Conservation (phyloP, 139 green algal genomes). For the Diplosphaera chodatii region DNA sequence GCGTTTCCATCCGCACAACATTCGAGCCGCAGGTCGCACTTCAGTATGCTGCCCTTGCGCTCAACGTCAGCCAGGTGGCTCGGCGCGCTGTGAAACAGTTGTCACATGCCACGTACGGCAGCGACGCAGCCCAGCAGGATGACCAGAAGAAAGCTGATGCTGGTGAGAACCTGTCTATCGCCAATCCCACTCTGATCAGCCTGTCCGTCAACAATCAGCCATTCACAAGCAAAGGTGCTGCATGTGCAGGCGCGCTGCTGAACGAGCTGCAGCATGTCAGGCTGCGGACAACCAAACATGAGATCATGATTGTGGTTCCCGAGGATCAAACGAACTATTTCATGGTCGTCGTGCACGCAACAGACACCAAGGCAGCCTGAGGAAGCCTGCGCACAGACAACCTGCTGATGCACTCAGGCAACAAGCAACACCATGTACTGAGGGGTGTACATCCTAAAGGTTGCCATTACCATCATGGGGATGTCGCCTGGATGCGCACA, state of each 20-base stretch:
- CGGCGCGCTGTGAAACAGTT: slow-evolving; percentile 66
- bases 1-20: slow-evolving; percentile 77
- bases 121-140: too few relatives aligned
- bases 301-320: slow-evolving; percentile 81
- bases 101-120: not conserved
- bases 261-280: slow-evolving; percentile 80
- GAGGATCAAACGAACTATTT: not conserved
- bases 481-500: too few relatives aligned
- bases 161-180: too few relatives aligned
- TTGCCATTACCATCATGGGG: too few relatives aligned
- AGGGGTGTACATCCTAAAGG: too few relatives aligned
- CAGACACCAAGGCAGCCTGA: too few relatives aligned
- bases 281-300: slow-evolving; percentile 72
- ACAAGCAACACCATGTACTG: too few relatives aligned
- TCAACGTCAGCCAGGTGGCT: slow-evolving; percentile 69
- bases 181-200: too few relatives aligned
- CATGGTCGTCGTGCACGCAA: not conserved
- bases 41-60: slow-evolving; percentile 49
- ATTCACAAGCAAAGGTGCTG: not conserved
- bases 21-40: slow-evolving; percentile 74
- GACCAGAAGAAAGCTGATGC: too few relatives aligned
- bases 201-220: too few relatives aligned
- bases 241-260: slow-evolving; percentile 43
- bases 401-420: too few relatives aligned
- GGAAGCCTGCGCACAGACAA: too few relatives aligned